Conservation (phyloP, 768 basidiomycete species). For the Pholiota microspora region DNA sequence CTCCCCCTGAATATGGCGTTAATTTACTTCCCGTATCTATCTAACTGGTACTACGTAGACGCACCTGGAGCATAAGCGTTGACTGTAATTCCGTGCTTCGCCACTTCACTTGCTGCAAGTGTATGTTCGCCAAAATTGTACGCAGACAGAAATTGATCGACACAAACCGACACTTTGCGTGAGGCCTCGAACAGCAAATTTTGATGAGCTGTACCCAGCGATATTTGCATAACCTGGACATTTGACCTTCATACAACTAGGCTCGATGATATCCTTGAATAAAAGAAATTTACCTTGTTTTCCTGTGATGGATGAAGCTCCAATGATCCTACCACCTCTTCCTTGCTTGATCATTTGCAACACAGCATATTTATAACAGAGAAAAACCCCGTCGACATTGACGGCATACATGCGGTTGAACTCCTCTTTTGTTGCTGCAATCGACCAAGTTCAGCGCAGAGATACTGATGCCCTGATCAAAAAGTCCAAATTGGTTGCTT, state of each 20-base stretch:
- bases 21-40: no score
- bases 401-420: slow-evolving; percentile 29
- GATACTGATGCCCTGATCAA: background rate
- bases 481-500: background rate
- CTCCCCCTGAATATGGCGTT: background rate
- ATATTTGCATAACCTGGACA: background rate
- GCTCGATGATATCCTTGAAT: no score
- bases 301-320: slow-evolving; percentile 39
- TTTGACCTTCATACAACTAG: no score
- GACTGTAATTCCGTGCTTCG: slow-evolving; percentile 27
- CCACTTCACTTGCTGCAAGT: slow-evolving; percentile 21
- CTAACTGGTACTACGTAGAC: background rate
- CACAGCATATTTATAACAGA: slow-evolving; percentile 42
- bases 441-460: background rate
- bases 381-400: slow-evolving; percentile 35
- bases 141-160: no score
- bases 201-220: slow-evolving; percentile 27
- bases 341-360: slow-evolving; percentile 43
- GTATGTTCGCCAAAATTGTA: background rate
- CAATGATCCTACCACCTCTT: slow-evolving; percentile 41
- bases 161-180: slow-evolving; percentile 34
- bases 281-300: slow-evolving; percentile 37
- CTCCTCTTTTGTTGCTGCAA: slow-evolving; percentile 26
- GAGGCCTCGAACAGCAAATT: slow-evolving; percentile 37
- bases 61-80: slow-evolving; percentile 34